Conservation (phyloP, 805 yeast species). For the Scheffersomyces ergatensis region DNA sequence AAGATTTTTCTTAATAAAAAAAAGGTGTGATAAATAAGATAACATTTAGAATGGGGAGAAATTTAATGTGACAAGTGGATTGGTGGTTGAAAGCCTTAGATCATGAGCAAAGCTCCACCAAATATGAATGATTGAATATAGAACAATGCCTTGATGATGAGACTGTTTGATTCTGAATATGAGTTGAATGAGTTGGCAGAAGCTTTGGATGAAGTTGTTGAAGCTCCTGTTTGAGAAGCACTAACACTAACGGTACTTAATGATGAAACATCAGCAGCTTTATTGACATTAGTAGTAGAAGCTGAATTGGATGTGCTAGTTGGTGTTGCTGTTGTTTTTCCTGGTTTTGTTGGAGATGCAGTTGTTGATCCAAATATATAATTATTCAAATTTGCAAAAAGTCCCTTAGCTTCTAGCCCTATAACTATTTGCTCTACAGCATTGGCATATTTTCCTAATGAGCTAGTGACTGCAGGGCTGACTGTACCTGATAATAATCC, state of each 20-base stretch:
- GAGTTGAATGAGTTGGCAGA: constrained; percentile 7
- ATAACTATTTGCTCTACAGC: constrained; percentile 28
- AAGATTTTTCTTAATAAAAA: too few species aligned
- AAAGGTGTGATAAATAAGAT: too few species aligned
- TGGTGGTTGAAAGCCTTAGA: too few species aligned
- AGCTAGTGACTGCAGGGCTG: constrained; percentile 9
- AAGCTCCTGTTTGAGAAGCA: neutral
- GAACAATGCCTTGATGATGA: constrained; percentile 11
- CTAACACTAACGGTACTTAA: neutral
- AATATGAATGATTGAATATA: constrained; percentile 18
- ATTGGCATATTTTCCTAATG: constrained; percentile 23
- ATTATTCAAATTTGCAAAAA: constrained; percentile 36
- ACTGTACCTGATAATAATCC: constrained; percentile 16
- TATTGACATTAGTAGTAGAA: neutral
- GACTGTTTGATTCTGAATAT: constrained; percentile 4
- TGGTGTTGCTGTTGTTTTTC: constrained; percentile 6
- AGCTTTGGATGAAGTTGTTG: constrained; percentile 1
- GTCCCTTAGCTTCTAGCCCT: constrained; percentile 34
- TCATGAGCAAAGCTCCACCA: constrained; percentile 19
- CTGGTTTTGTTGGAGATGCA: constrained; percentile 6
- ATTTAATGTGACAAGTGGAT: too few species aligned
- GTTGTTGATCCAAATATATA: constrained; percentile 25
- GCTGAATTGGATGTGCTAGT: constrained; percentile 3
- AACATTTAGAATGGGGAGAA: too few species aligned
- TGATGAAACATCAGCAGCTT: constrained; percentile 1